Evolutionary conservation across 2,329 filamentous ascomycete genomes (phyloP).

Genomic region (Pestalotiopsis sp.): DNA sequence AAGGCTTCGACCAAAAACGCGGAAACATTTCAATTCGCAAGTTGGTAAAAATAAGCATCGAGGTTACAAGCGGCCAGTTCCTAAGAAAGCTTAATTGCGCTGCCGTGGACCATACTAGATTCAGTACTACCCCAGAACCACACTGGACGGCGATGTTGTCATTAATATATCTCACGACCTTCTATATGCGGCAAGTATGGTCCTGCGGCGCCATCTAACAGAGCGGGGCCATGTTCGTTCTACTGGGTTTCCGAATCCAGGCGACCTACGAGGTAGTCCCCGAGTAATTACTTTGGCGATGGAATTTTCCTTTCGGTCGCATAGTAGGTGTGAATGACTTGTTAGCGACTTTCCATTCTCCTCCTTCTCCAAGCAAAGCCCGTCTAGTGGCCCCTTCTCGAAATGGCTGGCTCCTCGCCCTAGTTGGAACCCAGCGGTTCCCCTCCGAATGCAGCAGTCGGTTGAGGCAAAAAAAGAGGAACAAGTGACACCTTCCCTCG

Average conservation of each 20-base stretch:
- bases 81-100: background rate
- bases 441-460: background rate
- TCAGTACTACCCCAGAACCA: background rate
- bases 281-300: background rate
- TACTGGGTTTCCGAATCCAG: background rate
- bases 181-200: background rate
- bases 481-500: background rate
- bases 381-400: background rate
- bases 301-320: background rate
- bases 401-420: background rate
- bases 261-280: background rate
- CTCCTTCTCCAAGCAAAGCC: background rate
- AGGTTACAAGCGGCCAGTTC: background rate
- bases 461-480: background rate
- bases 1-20: background rate
- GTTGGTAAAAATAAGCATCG: slow-evolving; percentile 5
- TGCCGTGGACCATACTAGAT: background rate
- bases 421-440: background rate
- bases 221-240: background rate
- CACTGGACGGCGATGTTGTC: background rate
- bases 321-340: background rate
- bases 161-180: background rate
- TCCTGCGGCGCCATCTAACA: background rate
- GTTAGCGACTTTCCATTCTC: background rate
- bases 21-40: background rate